Conservation (phyloP, 257 asterid genomes). For the Plantago major region DNA sequence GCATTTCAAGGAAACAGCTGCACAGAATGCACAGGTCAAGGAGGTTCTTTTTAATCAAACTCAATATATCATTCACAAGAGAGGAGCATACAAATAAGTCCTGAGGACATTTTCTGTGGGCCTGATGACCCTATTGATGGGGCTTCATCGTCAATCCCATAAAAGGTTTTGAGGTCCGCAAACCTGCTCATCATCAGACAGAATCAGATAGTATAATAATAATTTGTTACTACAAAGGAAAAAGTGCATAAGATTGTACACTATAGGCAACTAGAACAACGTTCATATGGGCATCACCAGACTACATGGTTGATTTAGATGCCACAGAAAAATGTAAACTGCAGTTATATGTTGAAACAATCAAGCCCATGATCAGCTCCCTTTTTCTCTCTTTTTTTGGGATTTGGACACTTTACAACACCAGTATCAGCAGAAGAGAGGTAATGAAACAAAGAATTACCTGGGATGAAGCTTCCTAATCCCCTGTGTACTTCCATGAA, state of each 20-base stretch:
- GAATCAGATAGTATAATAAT: background rate
- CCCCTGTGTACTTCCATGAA: constrained; percentile 42
- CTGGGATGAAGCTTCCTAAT: constrained; percentile 72
- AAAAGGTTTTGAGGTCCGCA: constrained; percentile 63
- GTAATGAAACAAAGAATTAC: constrained; percentile 30
- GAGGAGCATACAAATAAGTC: constrained; percentile 64
- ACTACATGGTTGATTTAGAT: too few species aligned
- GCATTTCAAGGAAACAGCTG: constrained; percentile 82
- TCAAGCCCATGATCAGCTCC: too few species aligned
- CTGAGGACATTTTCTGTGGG: constrained; percentile 86
- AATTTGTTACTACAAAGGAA: background rate
- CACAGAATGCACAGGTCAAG: constrained; percentile 16
- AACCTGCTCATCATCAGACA: constrained; percentile 39
- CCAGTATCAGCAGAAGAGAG: constrained; percentile 10
- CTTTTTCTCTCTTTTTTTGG: background rate
- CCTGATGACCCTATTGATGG: constrained; percentile 59
- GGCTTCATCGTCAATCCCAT: constrained; percentile 77
- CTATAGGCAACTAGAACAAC: background rate
- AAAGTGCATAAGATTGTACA: background rate
- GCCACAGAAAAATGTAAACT: too few species aligned
- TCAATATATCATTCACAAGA: constrained; percentile 10
- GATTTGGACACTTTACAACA: background rate
- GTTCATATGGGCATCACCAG: background rate
- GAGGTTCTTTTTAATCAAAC: constrained; percentile 11
- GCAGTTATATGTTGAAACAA: too few species aligned